These are phyloP conservation scores for Lecanicillium sp. DNA, from an alignment of 2,329 filamentous ascomycete species.

Conservation along the genomic window DNA sequence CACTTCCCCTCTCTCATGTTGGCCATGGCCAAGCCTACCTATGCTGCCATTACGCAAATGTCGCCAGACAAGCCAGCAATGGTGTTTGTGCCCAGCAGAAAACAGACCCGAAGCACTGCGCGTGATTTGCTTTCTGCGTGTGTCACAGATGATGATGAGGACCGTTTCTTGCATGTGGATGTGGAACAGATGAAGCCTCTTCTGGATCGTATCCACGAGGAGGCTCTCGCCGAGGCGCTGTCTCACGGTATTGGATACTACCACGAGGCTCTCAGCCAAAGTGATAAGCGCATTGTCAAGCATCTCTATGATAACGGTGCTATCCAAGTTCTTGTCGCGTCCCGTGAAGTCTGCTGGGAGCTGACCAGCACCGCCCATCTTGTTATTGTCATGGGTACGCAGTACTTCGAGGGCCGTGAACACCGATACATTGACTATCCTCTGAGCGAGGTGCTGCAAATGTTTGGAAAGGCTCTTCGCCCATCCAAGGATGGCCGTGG, in stretches of 20 bases:
- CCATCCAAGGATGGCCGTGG: conserved; percentile 71
- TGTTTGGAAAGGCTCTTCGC: conserved; percentile 90
- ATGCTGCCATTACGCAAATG: conserved; percentile 79
- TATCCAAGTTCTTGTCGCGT: conserved; percentile 71
- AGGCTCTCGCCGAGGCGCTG: conserved; percentile 78
- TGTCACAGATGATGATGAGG: conserved; percentile 81
- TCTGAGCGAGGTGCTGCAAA: conserved; percentile 88
- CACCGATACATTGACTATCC: conserved; percentile 97
- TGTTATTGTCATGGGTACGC: conserved; percentile 94
- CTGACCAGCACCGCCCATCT: conserved; percentile 81
- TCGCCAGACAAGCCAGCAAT: conserved; percentile 85
- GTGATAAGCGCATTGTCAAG: conserved; percentile 88
- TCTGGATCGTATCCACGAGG: conserved; percentile 76
- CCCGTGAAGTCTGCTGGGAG: conserved; percentile 93
- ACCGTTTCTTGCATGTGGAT: conserved; percentile 84
- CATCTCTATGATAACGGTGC: conserved; percentile 85
- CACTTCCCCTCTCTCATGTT: conserved; percentile 98
- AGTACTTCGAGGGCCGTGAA: conserved; percentile 93
- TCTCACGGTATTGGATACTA: conserved; percentile 95
- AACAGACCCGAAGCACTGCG: conserved; percentile 83
- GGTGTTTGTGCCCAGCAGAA: conserved; percentile 86
- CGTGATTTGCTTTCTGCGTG: conserved; percentile 83
- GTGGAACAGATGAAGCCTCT: conserved; percentile 75
- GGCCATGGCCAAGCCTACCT: conserved; percentile 93
- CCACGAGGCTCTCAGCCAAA: conserved; percentile 83